Evolutionary conservation across 139 green algal genomes (phyloP), one percentile per base, ranked within the genome.

Genomic region (Picochlorum sp.): DNA sequence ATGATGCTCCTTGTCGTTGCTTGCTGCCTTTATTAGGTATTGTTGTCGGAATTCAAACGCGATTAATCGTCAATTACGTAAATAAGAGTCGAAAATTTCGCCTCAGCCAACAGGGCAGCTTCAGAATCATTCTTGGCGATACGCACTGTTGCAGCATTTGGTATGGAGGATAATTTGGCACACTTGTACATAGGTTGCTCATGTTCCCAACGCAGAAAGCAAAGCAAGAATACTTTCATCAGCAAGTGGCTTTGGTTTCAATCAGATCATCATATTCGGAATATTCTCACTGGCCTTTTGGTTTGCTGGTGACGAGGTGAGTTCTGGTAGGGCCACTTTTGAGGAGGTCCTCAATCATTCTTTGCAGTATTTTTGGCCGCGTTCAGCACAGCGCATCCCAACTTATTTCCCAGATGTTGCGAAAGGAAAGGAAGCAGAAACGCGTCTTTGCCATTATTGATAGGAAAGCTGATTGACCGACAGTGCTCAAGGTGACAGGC

Each of bases 361-460:
- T 81, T 93, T 57, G 68, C 78, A 26, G 86, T 95, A 54, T 66
- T 92, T 41, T 74, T 91, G 50, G 72, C 76, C 1, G 80, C 80
- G 0, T 69, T 90, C 56, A 80, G 82, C 44, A 61, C 76, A 26
- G 68, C 71, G 6, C 78, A 89, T 69, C 74, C 0, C 61, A 71
- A 56, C 65, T 86, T 30, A 68, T 41, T 88, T 89, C 16, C 82
- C 83, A 26, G 86, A 92, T 57, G 58, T 90, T 6, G 80, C 76
- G 49, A 90, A 91, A 63, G 80, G 80, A 51, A 73, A 70, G 21
- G 65, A 54, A 3, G 83, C 86, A 8, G 9, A 49, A 72, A 21
- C 63, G 78, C 14, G 77, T 96, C 8, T 95, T 95, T 64, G 65
- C 70, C 41, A 72, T 92, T 60, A 78, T 95, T 26, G 87, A 96